Base-by-base conservation (phyloP, 495 filamentous ascomycete species). In the Sordaria brevicollis region DNA sequence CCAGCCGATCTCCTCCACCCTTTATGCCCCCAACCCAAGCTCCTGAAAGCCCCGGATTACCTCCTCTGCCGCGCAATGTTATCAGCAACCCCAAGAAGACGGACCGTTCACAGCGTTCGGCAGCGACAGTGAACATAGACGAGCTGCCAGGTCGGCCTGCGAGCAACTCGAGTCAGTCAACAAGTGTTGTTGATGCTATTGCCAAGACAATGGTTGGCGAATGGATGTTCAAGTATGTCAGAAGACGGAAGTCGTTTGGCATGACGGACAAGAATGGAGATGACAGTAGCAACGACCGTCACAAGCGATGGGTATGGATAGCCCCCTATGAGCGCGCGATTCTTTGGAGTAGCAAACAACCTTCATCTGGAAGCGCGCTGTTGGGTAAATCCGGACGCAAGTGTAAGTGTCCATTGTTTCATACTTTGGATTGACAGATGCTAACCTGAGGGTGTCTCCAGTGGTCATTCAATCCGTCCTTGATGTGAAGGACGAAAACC, bases 201-300 rank as follows among this genome's bases (percentile, higher is more conserved):
- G 93, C 95, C 4, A 92, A 96, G 74, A 97, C 95, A 5, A 99
- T 98, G 95, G 93, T 98, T 62, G 95, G 95, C 36, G 95, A 98
- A 76, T 99, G 95, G 95, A 98, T 99, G 95, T 98, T 90, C 86
- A 99, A 99, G 76, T 98, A 98, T 76, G 91, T 98, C 43, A 88
- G 95, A 43, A 88, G 93, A 77, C 87, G 95, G 72, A 97, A 92
- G 79, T 95, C 95, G 2, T 98, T 99, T 79, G 91, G 92, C 38
- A 89, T 96, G 54, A 81, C 87, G 5, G 94, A 98, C 68, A 81
- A 83, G 36, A 80, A 81, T 69, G 81, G 79, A 35, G 84, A 86
- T 67, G 87, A 87, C 68, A 88, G 79, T 71, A 89, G 88, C 72
- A 87, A 84, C 67, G 89, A 89, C 67, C 79, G 96, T 41, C 95